Base-by-base conservation (phyloP, 345 rosid genomes). In the Acer saccharum region DNA sequence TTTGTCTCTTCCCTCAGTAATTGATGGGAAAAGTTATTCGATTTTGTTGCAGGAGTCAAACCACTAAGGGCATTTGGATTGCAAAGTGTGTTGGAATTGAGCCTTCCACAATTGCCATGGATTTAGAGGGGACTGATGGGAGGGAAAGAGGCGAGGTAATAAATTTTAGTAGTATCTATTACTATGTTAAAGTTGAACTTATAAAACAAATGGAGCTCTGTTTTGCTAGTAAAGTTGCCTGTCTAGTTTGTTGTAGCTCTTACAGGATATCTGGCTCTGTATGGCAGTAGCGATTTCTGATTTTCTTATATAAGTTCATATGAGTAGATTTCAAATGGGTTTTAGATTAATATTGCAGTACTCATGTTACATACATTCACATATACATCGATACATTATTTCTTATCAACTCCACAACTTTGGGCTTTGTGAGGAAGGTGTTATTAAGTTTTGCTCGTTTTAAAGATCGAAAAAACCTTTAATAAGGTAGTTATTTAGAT, bases 141-240 rank as follows among this genome's bases (percentile, higher is more conserved):
- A 92, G 94, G 84, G 94, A 92, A 84, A 86, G 97, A 74, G 97
- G 97, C 64, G 94, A 92, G 94, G 97, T 92, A 80, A 58, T 64
- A n/a, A 75, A 23, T 21, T 14, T 55, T 20, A 63, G 60, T 69
- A 23, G 16, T 50, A 68, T 69, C 61, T 48, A 4, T 60, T 64
- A 44, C 21, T 20, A n/a, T 66, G 68, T 50, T 65, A 2, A 66
- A 71, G 27, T 23, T 60, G 4, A 18, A 65, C 10, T n/a, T 64
- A 6, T 11, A 6, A 20, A 10, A n/a, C 48, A 27, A 43, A 10
- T 27, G 3, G 12, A 39, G 25, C 25, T 43, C 35, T 18, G 43
- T 14, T 5, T 69, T 65, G 23, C 4, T 50, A 14, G n/a, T 50
- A 14, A 23, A 44, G 62, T 65, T 72, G 64, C 29, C 39, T 76